phyloP scores from a whole-genome alignment of 805 yeast genomes.

The Saturnispora kantuleensis region DNA sequence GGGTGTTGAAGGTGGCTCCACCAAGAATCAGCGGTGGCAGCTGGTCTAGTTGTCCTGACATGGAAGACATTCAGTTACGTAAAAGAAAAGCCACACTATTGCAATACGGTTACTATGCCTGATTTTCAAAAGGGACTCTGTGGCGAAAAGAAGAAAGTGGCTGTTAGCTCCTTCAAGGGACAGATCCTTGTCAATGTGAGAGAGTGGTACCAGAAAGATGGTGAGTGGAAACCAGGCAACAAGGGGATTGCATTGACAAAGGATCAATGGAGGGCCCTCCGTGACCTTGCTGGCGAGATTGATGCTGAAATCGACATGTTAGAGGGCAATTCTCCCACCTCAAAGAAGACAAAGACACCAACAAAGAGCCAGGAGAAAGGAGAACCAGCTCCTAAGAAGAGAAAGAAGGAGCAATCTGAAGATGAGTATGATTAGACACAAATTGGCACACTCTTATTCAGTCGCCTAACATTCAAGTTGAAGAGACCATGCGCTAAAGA shows the following conservation, averaged over 20 bases:
- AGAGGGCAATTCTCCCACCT: constrained; percentile 1
- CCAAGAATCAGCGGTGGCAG: constrained; percentile 64
- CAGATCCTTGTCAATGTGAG: constrained; percentile 68
- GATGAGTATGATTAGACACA: constrained; percentile 6
- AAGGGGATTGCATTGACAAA: constrained; percentile 59
- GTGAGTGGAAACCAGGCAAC: constrained; percentile 66
- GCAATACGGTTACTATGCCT: no score
- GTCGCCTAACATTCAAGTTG: no score
- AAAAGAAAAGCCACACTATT: neutral
- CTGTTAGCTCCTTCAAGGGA: constrained; percentile 64
- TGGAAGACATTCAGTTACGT: neutral
- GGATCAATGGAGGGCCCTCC: constrained; percentile 37
- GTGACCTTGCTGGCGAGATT: neutral
- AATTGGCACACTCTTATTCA: no score
- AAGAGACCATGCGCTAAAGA: no score
- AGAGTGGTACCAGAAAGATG: constrained; percentile 60
- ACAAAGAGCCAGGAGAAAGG: constrained; percentile 1
- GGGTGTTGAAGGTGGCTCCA: constrained; percentile 80
- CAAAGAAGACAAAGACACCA: constrained; percentile 2
- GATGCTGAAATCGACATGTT: constrained; percentile 18
- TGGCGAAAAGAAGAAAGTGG: constrained; percentile 52
- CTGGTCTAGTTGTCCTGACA: constrained; percentile 15
- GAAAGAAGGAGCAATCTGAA: constrained; percentile 11
- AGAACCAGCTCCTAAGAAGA: constrained; percentile 1
- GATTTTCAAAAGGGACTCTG: constrained; percentile 16